Percentiles rank a stretch among this genome's conserved stretches.
phyloP scores from a whole-genome alignment of 1,139 yeast genomes.

The Protomyces arabidopsidicola region DNA sequence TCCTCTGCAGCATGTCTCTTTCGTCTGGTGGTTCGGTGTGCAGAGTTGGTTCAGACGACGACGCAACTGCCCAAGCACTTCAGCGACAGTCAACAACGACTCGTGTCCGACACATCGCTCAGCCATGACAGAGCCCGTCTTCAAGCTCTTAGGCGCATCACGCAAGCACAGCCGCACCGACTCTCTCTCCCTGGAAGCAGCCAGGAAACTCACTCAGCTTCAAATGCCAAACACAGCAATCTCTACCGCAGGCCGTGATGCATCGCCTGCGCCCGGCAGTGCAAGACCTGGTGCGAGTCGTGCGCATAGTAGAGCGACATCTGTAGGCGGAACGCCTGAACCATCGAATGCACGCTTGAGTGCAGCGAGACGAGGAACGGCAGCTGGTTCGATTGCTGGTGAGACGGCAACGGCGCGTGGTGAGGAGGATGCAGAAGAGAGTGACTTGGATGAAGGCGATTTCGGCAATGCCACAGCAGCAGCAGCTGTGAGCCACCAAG shows the following conservation, averaged over 20 bases:
- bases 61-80: too few relatives aligned
- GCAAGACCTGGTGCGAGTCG: not conserved
- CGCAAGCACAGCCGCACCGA: not conserved
- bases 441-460: conserved; percentile 22
- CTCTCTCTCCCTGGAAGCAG: not conserved
- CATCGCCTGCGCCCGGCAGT: not conserved
- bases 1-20: too few relatives aligned
- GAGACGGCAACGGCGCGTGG: not conserved
- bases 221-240: not conserved
- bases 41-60: too few relatives aligned
- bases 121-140: not conserved
- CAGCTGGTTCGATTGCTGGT: not conserved
- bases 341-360: not conserved
- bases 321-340: not conserved
- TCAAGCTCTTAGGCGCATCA: not conserved
- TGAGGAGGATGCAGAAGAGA: conserved; percentile 16
- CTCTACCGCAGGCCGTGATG: not conserved
- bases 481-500: conserved; percentile 9
- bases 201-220: not conserved
- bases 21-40: too few relatives aligned
- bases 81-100: too few relatives aligned
- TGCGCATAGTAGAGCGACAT: not conserved
- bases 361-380: not conserved
- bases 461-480: conserved; percentile 15
- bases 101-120: too few relatives aligned